Conservation (phyloP, 2,329 filamentous ascomycete species). For the Pyricularia sp. region DNA sequence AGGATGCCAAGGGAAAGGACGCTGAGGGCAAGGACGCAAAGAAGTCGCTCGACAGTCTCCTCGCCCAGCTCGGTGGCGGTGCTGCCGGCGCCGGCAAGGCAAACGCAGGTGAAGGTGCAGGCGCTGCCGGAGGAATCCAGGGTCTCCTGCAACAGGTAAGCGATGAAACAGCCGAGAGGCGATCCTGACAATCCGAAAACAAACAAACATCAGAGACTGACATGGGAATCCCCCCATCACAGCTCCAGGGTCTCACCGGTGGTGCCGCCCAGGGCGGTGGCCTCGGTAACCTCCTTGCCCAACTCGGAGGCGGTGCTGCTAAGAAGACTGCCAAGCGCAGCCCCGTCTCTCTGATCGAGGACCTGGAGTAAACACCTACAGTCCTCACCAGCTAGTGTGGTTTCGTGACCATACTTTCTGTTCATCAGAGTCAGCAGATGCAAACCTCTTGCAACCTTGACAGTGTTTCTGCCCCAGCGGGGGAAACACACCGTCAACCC, state of each 20-base stretch:
- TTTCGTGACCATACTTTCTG: background rate
- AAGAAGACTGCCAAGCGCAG: conserved; percentile 1
- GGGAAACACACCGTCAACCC: background rate
- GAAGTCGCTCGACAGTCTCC: background rate
- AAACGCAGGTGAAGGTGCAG: background rate
- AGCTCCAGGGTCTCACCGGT: background rate
- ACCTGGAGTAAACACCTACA: background rate
- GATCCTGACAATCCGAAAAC: too few relatives aligned
- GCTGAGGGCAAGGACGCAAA: background rate
- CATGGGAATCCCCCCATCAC: too few relatives aligned
- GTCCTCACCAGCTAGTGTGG: background rate
- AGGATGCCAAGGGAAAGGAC: background rate
- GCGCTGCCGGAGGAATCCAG: background rate
- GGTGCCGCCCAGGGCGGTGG: background rate
- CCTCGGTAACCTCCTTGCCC: background rate
- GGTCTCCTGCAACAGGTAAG: background rate
- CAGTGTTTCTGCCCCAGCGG: background rate
- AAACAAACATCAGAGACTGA: too few relatives aligned
- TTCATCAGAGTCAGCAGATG: background rate
- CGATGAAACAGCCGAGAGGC: too few relatives aligned
- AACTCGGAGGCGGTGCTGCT: background rate
- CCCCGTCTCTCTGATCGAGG: background rate
- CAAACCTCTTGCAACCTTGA: background rate
- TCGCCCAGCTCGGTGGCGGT: background rate
- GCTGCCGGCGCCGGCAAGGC: background rate